phyloP scores from a whole-genome alignment of 2,329 filamentous ascomycete species.

The Aureobasidium melanogenum region DNA sequence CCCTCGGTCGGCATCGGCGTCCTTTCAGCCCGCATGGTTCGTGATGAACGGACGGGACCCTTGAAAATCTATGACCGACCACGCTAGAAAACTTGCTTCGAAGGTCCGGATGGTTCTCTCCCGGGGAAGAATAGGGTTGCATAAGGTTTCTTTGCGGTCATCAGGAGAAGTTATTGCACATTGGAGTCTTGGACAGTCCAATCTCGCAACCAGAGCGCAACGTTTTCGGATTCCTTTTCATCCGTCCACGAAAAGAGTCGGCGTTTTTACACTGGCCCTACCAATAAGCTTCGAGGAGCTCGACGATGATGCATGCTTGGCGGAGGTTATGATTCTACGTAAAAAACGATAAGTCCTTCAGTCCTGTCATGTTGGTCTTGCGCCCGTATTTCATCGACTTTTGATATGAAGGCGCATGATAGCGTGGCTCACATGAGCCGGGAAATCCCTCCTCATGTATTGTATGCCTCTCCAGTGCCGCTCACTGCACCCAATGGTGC shows the following conservation, averaged over 20 bases:
- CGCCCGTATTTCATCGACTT: not conserved
- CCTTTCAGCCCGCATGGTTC: not conserved
- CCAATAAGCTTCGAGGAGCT: not conserved
- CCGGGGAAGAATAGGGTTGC: not conserved
- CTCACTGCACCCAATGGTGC: not conserved
- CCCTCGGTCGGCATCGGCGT: not conserved
- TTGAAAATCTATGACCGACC: not conserved
- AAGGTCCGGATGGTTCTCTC: not conserved
- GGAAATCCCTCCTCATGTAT: constrained; percentile 9
- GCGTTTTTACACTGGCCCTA: not conserved
- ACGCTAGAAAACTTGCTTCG: not conserved
- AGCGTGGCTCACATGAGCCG: not conserved
- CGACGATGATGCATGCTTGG: constrained; percentile 1
- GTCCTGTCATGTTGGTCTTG: not conserved
- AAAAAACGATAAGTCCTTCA: not conserved
- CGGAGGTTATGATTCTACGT: constrained; percentile 1
- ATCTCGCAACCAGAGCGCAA: not conserved
- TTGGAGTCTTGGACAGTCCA: not conserved
- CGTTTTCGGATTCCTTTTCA: not conserved
- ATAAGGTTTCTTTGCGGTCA: not conserved
- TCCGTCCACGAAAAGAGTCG: not conserved
- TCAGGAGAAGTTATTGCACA: not conserved
- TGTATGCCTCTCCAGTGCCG: constrained; percentile 6
- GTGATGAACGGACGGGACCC: not conserved
- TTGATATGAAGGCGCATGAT: not conserved